Conservation (phyloP, 805 yeast species). For the Lachancea thermotolerans region DNA sequence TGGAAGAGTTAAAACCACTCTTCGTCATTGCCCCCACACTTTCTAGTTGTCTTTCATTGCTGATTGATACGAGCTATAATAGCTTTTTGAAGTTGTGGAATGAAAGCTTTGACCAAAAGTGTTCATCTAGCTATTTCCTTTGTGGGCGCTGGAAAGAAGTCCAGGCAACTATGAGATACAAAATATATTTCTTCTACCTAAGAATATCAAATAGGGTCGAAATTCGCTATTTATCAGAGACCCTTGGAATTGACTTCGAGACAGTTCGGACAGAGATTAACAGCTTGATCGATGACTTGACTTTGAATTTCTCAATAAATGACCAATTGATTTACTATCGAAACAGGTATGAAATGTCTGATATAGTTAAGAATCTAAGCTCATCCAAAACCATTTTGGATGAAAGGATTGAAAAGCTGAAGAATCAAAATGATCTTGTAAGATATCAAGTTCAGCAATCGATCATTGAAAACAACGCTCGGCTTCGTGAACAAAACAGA, state of each 20-base stretch:
- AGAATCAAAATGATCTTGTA: conserved; percentile 7
- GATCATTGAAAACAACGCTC: conserved; percentile 11
- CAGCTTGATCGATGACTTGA: conserved; percentile 14
- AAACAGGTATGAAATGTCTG: conserved; percentile 4
- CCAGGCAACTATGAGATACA: conserved; percentile 19
- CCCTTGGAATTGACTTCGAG: conserved; percentile 15
- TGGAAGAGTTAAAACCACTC: conserved; percentile 14
- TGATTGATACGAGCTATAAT: conserved; percentile 20
- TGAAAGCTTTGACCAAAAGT: conserved; percentile 11
- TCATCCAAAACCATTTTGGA: conserved; percentile 8
- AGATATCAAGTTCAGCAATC: conserved; percentile 11
- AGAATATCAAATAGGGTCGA: conserved; percentile 19
- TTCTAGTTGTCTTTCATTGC: conserved; percentile 13
- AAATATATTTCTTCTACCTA: conserved; percentile 26
- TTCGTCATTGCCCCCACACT: conserved; percentile 12
- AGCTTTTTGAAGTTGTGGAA: conserved; percentile 24
- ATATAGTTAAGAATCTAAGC: conserved; percentile 9
- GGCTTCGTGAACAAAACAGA: not conserved
- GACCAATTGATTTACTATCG: conserved; percentile 14
- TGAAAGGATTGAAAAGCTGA: conserved; percentile 6
- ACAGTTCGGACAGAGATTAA: conserved; percentile 16
- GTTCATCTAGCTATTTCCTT: conserved; percentile 16
- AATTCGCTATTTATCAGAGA: conserved; percentile 22
- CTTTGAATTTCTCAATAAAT: conserved; percentile 18
- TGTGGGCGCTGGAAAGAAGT: conserved; percentile 16